Conservation (phyloP, 305 asterid species). For the Withania somnifera region DNA sequence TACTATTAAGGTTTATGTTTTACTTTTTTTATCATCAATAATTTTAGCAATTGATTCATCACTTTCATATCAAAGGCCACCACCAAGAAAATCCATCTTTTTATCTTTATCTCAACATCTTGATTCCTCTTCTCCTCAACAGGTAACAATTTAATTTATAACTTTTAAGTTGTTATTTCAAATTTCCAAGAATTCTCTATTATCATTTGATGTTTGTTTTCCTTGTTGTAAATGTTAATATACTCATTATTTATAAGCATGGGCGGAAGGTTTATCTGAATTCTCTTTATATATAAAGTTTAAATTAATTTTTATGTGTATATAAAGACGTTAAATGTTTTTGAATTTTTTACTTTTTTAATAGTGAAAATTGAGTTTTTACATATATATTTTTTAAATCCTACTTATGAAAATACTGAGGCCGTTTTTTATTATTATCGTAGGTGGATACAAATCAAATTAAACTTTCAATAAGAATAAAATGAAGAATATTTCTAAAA, state of each 20-base stretch:
- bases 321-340: neutral
- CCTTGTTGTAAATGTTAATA: neutral
- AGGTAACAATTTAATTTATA: slow-evolving; percentile 14
- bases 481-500: neutral
- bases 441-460: no score
- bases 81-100: slow-evolving; percentile 14
- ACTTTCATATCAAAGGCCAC: slow-evolving; percentile 28
- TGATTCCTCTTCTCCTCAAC: slow-evolving; percentile 31
- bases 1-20: neutral
- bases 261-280: neutral
- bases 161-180: neutral
- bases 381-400: no score
- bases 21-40: neutral
- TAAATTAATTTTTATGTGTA: neutral
- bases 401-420: no score
- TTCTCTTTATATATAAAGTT: neutral
- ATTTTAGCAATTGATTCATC: slow-evolving; percentile 3
- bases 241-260: neutral
- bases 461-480: no score
- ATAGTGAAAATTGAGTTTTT: no score
- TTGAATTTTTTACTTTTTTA: neutral
- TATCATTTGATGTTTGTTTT: neutral
- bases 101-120: slow-evolving; percentile 8
- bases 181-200: neutral
- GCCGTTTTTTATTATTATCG: no score